phyloP scores from a whole-genome alignment of 139 green algal genomes.

The Auxenochlorella pyrenoidosa region DNA sequence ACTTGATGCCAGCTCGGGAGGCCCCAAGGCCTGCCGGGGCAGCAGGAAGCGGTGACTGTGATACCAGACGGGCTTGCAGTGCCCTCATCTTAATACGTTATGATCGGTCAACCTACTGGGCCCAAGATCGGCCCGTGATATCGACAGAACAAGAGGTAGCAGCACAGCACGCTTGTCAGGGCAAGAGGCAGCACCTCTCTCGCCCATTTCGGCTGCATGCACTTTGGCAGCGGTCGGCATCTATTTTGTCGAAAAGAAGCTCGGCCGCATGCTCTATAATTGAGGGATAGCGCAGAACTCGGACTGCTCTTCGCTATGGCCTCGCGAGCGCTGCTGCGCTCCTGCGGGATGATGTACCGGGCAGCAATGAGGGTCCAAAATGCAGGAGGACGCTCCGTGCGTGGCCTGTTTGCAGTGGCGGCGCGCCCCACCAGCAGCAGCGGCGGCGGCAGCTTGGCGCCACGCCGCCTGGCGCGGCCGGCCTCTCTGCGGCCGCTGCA shows the following conservation, averaged over 20 bases:
- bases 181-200: neutral
- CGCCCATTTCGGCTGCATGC: neutral
- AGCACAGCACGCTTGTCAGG: neutral
- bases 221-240: neutral
- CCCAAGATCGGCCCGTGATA: neutral
- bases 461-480: conserved; percentile 6
- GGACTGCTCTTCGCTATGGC: neutral
- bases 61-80: neutral
- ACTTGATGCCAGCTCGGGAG: too few relatives aligned
- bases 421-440: neutral
- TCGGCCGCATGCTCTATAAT: neutral
- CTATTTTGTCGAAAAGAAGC: neutral
- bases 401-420: neutral
- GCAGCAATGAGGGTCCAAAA: neutral
- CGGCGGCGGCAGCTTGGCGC: neutral
- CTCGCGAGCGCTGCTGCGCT: conserved; percentile 15
- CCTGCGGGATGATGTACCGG: neutral
- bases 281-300: neutral
- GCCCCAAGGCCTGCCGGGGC: too few relatives aligned
- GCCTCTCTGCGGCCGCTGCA: conserved; percentile 19
- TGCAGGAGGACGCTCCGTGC: neutral
- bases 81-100: neutral
- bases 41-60: too few relatives aligned
- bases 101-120: neutral
- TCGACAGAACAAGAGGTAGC: neutral